phyloP scores from a whole-genome alignment of 305 asterid species.

The Ilex paraguariensis region DNA sequence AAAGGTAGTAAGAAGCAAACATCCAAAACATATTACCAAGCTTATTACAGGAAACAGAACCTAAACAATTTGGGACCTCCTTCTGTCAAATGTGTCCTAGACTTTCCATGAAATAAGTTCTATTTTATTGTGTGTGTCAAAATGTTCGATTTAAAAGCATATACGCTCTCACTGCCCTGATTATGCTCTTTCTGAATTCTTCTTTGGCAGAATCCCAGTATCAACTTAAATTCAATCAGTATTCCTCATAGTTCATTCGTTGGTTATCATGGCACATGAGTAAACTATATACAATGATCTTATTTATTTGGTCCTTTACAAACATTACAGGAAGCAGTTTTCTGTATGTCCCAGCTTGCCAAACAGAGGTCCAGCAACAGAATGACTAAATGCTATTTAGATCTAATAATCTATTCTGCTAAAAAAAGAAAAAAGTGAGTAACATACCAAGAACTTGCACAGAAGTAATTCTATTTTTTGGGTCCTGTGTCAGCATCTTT shows the following conservation, averaged over 20 bases:
- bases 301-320: no score
- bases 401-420: background rate
- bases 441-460: constrained; percentile 72
- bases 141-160: no score
- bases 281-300: background rate
- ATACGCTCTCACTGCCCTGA: no score
- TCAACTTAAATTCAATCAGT: no score
- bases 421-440: background rate
- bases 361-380: background rate
- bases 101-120: background rate
- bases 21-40: background rate
- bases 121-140: no score
- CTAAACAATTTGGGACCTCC: background rate
- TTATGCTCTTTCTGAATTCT: no score
- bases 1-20: constrained; percentile 7
- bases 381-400: no score
- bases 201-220: no score
- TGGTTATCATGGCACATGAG: background rate
- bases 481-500: constrained; percentile 77
- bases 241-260: background rate
- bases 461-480: constrained; percentile 63
- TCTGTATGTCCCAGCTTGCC: background rate
- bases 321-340: no score
- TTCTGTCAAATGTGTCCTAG: background rate
- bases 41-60: background rate